phyloP scores from a whole-genome alignment of 2,329 filamentous ascomycete genomes.

The Chrysosphaeria jannelii region DNA sequence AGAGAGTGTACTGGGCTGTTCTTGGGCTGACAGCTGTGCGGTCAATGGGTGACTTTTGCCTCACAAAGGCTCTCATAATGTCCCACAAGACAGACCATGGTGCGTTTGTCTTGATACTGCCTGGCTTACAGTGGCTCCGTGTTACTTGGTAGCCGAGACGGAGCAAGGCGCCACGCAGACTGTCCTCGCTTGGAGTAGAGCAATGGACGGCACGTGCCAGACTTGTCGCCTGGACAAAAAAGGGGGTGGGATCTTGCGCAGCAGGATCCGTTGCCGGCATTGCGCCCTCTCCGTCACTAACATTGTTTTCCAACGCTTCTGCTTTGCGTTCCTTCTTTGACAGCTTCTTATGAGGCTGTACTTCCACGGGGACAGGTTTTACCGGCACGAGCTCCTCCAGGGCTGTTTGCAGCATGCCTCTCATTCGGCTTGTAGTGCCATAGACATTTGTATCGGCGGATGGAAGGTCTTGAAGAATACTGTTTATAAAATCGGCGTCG shows the following conservation, averaged over 20 bases:
- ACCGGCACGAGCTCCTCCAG: constrained; percentile 34
- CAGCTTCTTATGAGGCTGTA: constrained; percentile 10
- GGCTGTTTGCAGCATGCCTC: constrained; percentile 76
- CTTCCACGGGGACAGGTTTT: constrained; percentile 3
- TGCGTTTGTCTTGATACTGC: constrained; percentile 80
- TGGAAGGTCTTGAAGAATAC: constrained; percentile 44
- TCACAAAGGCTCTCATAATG: constrained; percentile 72
- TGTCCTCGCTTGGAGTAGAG: constrained; percentile 46
- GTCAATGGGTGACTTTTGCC: constrained; percentile 52
- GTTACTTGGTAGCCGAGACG: constrained; percentile 58
- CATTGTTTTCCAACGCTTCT: constrained; percentile 4
- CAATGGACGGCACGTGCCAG: constrained; percentile 54
- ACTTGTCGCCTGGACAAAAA: constrained; percentile 55
- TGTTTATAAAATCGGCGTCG: constrained; percentile 52
- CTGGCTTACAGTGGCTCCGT: constrained; percentile 65
- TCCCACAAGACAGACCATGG: constrained; percentile 80
- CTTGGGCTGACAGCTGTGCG: constrained; percentile 35
- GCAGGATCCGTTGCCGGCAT: constrained; percentile 13
- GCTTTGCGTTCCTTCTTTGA: constrained; percentile 41
- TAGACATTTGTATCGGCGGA: constrained; percentile 38
- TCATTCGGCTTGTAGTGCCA: constrained; percentile 48
- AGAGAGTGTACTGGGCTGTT: constrained; percentile 42
- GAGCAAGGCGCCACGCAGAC: constrained; percentile 52
- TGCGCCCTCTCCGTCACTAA: too few species aligned
- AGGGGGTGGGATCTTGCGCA: constrained; percentile 40